Evolutionary conservation across 106 monocot genomes (phyloP), one percentile per base, ranked within the genome.

Genomic region (Dendrobium officinale): DNA sequence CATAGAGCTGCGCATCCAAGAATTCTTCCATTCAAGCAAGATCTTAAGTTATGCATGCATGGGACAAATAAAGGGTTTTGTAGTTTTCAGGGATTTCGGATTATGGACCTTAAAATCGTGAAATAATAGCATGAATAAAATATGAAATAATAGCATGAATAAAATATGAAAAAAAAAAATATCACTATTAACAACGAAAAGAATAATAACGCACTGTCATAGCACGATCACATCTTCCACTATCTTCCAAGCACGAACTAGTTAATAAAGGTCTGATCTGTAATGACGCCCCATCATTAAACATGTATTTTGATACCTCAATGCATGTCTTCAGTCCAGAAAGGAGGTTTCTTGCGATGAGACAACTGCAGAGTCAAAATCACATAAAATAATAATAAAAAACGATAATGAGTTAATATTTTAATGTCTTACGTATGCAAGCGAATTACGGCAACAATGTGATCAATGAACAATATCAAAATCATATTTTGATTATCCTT

Each of bases 281-380:
- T 37, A 88, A 41, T 59, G 84, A 76, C 77, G 80, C 82, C 43
- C 82, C 82, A 88, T 90, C 84, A 61, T 82, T 87, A 48, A 87
- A 88, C 93, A 99, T 99, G 78, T 95, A 99, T 61, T 81, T 88
- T 80, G 88, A 82, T 56, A 99, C 93, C 72, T 99, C 99, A 43
- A 82, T 47, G 79, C 99, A 99, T 55, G 99, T 90, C 82, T 95
- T 99, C 86, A 99, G 78, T 29, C 99, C 99, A 87, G 89, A 84
- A 75, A 99, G 89, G 66, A 99, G 76, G 79, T 99, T 99, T 84
- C 99, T 91, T 18, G 99, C 92, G 56, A 99, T 95, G 45, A 99
- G 91, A 79, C 99, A 99, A 87, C 99, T 99, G 90, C 78, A 87
- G 19, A 75, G 43, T 49, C 16, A 70, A 31, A 70, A 31, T 6